These are phyloP conservation scores for Collybia mongolica DNA, from an alignment of 768 basidiomycete species.

Conservation along the genomic window DNA sequence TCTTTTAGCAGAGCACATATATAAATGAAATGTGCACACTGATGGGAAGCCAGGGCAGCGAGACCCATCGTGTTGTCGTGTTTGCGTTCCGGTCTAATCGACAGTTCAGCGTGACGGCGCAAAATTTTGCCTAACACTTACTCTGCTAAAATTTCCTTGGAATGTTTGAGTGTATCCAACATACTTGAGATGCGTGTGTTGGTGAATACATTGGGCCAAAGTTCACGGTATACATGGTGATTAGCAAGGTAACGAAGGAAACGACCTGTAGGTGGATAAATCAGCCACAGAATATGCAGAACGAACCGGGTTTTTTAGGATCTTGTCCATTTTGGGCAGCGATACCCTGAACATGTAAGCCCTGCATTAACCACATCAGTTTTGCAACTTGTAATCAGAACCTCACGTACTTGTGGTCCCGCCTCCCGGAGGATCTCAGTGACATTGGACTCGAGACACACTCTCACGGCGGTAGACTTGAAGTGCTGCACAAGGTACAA, in stretches of 20 bases:
- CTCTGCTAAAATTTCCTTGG: conserved; percentile 24
- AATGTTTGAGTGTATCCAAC: conserved; percentile 30
- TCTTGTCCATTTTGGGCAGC: no score
- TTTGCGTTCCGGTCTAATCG: not conserved
- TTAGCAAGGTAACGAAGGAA: conserved; percentile 36
- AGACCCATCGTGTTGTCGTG: conserved; percentile 18
- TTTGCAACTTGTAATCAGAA: no score
- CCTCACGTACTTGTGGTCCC: conserved; percentile 28
- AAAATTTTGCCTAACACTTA: conserved; percentile 17
- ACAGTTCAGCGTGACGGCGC: no score
- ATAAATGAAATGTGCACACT: conserved; percentile 12
- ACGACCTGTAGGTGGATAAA: conserved; percentile 22
- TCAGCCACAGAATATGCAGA: not conserved
- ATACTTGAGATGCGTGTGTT: conserved; percentile 33
- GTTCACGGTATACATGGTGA: conserved; percentile 36
- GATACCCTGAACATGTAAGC: no score
- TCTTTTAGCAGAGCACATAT: not conserved
- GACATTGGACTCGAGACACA: conserved; percentile 31
- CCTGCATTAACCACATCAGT: no score
- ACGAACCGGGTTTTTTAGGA: no score
- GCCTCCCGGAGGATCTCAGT: conserved; percentile 40
- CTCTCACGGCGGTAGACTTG: conserved; percentile 25
- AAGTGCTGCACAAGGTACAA: conserved; percentile 15
- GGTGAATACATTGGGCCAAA: conserved; percentile 33
- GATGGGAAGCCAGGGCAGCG: conserved; percentile 21